Evolutionary conservation across 208 protist species (phyloP), one percentile per base, ranked within the genome.

Genomic region (Polymyxa betae): DNA sequence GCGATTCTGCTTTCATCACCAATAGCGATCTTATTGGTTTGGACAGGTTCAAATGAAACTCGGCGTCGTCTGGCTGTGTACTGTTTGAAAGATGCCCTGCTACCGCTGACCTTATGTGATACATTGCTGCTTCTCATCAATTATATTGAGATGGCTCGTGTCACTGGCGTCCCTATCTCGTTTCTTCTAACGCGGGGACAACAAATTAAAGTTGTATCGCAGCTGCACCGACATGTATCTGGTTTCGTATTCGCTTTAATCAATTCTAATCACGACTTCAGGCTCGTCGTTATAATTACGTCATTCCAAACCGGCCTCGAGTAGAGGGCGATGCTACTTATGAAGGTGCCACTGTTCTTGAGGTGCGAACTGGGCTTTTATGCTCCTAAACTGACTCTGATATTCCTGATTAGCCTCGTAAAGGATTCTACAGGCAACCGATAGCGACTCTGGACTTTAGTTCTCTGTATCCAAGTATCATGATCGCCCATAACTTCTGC

Each of bases 401-500:
- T 38, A 38, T 5, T 16, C 72, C 5, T n/a, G 5, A 38, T 40
- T 43, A 82, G 72, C 72, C 72, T 82, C 5, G 72, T 5, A 82
- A 82, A 43, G 72, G 72, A 82, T 82, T 82, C 78, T 93, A 93
- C 82, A 60, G 32, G 32, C 88, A 68, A 0, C 92, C 98, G 0
- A 96, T 99, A 88, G 95, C 98, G 20, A 99, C 99, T 24, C 95
- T 99, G 0, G 99, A 99, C 95, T 99, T 99, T 93, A 96, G 97
- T 20, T 99, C 97, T 72, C 95, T 99, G 64, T 99, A 99, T 95
- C 99, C 99, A 0, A 99, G 98, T 88, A 98, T 99, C 93, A 99
- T 99, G 95, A 99, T 99, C 93, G 98, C 99, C n/a, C 99, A 99
- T 95, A 99, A 99, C 93, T 95, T 99, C 24, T 99, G 98, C 94